Evolutionary conservation across 352 stramenopile species (phyloP).

Genomic region (Globisporangium apiculatum): DNA sequence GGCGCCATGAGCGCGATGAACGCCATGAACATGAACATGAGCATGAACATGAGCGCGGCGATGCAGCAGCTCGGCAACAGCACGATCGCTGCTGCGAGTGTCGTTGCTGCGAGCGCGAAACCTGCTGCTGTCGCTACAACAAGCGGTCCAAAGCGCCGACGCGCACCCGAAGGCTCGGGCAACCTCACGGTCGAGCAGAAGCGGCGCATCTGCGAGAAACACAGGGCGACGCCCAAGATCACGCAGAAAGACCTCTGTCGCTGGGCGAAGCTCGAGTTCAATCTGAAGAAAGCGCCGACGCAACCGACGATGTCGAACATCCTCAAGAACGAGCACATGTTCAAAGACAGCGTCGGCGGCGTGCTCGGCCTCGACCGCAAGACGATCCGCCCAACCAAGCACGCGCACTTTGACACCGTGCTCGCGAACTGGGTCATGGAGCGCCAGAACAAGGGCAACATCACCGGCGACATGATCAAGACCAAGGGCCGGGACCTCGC

Average conservation of each 20-base stretch:
- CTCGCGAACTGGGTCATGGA: slow-evolving; percentile 88
- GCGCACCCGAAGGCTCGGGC: slow-evolving; percentile 38
- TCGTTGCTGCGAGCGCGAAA: background rate
- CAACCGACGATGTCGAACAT: slow-evolving; percentile 28
- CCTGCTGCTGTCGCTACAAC: too few relatives aligned
- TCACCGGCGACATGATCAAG: slow-evolving; percentile 88
- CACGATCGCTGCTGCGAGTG: background rate
- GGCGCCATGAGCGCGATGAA: slow-evolving; percentile 14
- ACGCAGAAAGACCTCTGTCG: slow-evolving; percentile 85
- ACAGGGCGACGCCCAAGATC: slow-evolving; percentile 81
- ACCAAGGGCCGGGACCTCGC: slow-evolving; percentile 72
- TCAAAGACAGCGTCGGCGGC: slow-evolving; percentile 78
- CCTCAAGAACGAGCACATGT: slow-evolving; percentile 83
- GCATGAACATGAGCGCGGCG: background rate
- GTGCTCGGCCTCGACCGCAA: slow-evolving; percentile 74
- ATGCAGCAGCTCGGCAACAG: background rate
- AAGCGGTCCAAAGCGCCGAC: slow-evolving; percentile 29
- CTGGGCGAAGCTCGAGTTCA: slow-evolving; percentile 88
- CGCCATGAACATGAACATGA: slow-evolving; percentile 9
- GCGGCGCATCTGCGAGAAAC: slow-evolving; percentile 84
- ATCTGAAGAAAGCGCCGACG: slow-evolving; percentile 73
- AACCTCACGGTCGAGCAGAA: slow-evolving; percentile 87
- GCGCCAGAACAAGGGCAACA: slow-evolving; percentile 82
- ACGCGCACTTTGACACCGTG: slow-evolving; percentile 37
- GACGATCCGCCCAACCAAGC: slow-evolving; percentile 23